phyloP scores from a whole-genome alignment of 768 basidiomycete species.

The Kwoniella heveanensis region DNA sequence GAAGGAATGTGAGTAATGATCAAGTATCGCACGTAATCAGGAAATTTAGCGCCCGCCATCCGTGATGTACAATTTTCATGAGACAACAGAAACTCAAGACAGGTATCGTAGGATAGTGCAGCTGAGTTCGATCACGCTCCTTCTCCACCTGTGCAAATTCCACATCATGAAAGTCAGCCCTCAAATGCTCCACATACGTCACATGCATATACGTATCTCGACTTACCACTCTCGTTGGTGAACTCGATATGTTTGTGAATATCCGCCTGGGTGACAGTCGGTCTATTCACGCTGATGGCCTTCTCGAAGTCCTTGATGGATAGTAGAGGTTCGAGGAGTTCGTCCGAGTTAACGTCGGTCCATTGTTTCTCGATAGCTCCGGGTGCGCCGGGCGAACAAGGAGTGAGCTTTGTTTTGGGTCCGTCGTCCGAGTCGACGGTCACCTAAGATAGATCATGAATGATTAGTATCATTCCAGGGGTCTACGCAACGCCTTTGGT shows the following conservation, averaged over 20 bases:
- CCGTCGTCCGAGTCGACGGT: slow-evolving; percentile 38
- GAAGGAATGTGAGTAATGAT: too few relatives aligned
- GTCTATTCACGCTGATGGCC: slow-evolving; percentile 73
- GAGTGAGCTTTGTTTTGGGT: slow-evolving; percentile 69
- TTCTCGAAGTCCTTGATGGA: slow-evolving; percentile 77
- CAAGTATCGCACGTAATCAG: too few relatives aligned
- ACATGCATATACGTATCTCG: too few relatives aligned
- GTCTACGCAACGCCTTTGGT: too few relatives aligned
- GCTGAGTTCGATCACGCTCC: slow-evolving; percentile 14
- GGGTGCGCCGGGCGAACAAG: slow-evolving; percentile 91
- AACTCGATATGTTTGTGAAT: slow-evolving; percentile 64
- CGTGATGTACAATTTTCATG: slow-evolving; percentile 14
- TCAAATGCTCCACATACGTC: too few relatives aligned
- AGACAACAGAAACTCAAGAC: slow-evolving; percentile 3
- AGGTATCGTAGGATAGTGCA: not conserved
- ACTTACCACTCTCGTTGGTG: slow-evolving; percentile 58
- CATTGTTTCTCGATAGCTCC: slow-evolving; percentile 84
- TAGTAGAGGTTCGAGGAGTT: slow-evolving; percentile 85
- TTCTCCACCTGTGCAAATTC: slow-evolving; percentile 22
- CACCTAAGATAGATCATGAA: slow-evolving; percentile 18
- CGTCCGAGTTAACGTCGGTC: slow-evolving; percentile 83
- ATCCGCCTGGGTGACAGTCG: slow-evolving; percentile 85
- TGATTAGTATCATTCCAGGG: too few relatives aligned
- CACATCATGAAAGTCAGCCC: too few relatives aligned
- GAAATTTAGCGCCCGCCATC: not conserved